Evolutionary conservation across 2,329 filamentous ascomycete genomes (phyloP).

Genomic region (Fusarium stilboides): DNA sequence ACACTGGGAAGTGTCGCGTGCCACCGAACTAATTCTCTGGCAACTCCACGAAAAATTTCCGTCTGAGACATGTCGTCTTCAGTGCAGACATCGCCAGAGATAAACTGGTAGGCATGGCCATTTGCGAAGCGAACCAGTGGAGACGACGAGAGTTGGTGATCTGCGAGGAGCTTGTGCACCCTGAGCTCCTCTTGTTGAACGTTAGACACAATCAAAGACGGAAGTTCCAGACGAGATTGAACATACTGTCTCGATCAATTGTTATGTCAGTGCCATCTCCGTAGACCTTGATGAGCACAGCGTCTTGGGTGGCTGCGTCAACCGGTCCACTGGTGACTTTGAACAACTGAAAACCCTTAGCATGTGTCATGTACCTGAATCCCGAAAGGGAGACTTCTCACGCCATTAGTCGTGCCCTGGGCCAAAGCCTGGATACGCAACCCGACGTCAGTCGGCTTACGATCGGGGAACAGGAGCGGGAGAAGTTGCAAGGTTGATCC

Average conservation of each 20-base stretch:
- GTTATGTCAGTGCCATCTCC: conserved; percentile 45
- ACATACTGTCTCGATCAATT: conserved; percentile 44
- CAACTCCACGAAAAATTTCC: conserved; percentile 36
- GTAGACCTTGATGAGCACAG: conserved; percentile 42
- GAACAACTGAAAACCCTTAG: conserved; percentile 39
- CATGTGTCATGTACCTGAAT: neutral
- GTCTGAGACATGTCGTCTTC: conserved; percentile 33
- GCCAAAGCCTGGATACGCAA: conserved; percentile 29
- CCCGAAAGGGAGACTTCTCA: conserved; percentile 4
- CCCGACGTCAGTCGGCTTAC: neutral
- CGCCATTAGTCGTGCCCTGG: conserved; percentile 44
- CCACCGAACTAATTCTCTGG: conserved; percentile 42
- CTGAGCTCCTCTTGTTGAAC: conserved; percentile 41
- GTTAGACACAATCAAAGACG: conserved; percentile 28
- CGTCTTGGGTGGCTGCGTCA: neutral
- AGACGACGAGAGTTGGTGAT: conserved; percentile 33
- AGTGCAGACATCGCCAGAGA: conserved; percentile 33
- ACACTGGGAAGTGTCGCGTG: conserved; percentile 29
- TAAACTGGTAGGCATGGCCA: conserved; percentile 43
- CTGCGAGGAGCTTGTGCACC: conserved; percentile 39
- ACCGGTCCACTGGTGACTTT: conserved; percentile 20
- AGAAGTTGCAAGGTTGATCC: conserved; percentile 28
- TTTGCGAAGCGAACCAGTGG: conserved; percentile 42
- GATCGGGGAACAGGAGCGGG: conserved; percentile 30
- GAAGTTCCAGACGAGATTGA: conserved; percentile 8